A percentile compares a stretch with the other conserved stretches of the same genome.
These are phyloP conservation scores for Diaporthe batatas DNA, from an alignment of 2,329 filamentous ascomycete genomes.

Conservation along the genomic window DNA sequence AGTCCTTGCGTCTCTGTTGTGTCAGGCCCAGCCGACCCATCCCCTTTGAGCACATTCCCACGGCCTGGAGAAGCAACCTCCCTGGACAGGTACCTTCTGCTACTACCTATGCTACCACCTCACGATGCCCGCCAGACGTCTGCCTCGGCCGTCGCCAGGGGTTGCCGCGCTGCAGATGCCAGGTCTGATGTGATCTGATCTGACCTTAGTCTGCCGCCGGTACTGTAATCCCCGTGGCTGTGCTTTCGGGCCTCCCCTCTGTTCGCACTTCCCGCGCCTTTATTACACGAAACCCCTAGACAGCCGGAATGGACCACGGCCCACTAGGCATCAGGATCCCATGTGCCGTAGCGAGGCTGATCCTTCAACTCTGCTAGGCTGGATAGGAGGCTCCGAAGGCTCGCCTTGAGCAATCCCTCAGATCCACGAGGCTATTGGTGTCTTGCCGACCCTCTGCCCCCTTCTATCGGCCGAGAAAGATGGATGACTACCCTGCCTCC, in stretches of 20 bases:
- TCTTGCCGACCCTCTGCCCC: not conserved
- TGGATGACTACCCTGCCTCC: constrained; percentile 10
- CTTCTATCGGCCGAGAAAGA: constrained; percentile 11
- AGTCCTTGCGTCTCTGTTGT: constrained; percentile 16
- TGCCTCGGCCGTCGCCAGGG: constrained; percentile 20
- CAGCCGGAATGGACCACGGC: constrained; percentile 30
- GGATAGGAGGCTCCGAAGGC: constrained; percentile 32
- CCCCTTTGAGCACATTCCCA: not conserved
- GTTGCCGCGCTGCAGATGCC: not conserved
- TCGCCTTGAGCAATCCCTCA: constrained; percentile 4
- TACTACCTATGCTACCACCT: not conserved
- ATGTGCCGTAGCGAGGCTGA: constrained; percentile 42
- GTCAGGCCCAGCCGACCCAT: not conserved
- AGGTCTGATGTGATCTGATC: constrained; percentile 28
- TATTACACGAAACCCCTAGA: constrained; percentile 23
- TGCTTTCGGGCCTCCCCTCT: constrained; percentile 38
- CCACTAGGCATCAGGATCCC: constrained; percentile 41
- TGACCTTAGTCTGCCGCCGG: constrained; percentile 33
- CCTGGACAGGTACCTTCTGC: not conserved
- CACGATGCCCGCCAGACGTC: constrained; percentile 18
- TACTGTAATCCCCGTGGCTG: constrained; percentile 39
- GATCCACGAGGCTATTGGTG: constrained; percentile 14
- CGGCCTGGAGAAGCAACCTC: not conserved
- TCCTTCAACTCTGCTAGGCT: constrained; percentile 39
- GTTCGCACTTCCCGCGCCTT: constrained; percentile 7